Percentiles rank a stretch among this genome's conserved stretches.
These are phyloP conservation scores for Lepidium aucheri DNA, from an alignment of 345 rosid genomes.

Conservation along the genomic window DNA sequence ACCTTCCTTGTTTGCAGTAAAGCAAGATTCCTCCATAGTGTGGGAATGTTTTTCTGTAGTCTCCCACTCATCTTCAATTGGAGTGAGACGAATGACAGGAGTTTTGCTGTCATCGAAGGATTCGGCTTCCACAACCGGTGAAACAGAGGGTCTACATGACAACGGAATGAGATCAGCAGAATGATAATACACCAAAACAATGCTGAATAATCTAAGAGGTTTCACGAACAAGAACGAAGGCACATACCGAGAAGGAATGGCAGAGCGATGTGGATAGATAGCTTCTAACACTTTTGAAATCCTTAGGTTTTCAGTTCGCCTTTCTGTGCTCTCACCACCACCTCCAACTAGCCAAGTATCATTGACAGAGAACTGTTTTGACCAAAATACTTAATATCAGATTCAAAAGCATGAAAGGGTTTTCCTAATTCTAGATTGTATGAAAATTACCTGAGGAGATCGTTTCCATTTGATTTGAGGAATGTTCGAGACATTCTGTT, in stretches of 20 bases:
- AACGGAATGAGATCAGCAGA: not conserved
- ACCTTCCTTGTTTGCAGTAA: constrained; percentile 5
- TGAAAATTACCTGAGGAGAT: constrained; percentile 39
- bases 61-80: constrained; percentile 44
- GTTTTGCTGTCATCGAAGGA: constrained; percentile 40
- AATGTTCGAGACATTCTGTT: constrained; percentile 17
- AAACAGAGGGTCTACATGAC: constrained; percentile 41
- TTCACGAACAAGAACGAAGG: not conserved
- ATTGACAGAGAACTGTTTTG: constrained; percentile 35
- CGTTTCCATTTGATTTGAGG: constrained; percentile 38
- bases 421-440: not conserved
- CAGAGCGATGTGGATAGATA: constrained; percentile 37
- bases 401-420: not conserved
- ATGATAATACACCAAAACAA: not conserved
- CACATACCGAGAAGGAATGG: constrained; percentile 44
- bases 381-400: not conserved
- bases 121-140: constrained; percentile 28
- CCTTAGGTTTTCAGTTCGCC: constrained; percentile 32
- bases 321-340: constrained; percentile 56
- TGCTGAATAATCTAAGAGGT: not conserved
- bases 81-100: constrained; percentile 45
- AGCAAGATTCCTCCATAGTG: not conserved
- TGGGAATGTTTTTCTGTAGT: constrained; percentile 13
- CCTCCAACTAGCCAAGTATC: constrained; percentile 35
- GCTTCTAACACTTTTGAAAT: constrained; percentile 43